Base-by-base conservation (phyloP, 148 eudicot species). In the Cornus controversa region DNA sequence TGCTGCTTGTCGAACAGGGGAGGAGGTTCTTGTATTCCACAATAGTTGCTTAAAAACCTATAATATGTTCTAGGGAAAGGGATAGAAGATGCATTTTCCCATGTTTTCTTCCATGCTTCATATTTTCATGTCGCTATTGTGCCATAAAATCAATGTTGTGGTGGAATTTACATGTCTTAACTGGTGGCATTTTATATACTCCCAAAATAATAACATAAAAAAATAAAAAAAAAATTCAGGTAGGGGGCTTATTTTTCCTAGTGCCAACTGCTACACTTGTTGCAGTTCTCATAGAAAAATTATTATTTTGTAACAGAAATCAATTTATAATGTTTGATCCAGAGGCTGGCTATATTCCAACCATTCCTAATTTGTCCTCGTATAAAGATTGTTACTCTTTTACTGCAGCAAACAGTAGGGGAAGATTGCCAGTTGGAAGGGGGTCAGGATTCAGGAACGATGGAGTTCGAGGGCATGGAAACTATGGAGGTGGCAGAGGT, bases 401-500 rank as follows among this genome's bases (percentile, higher is more conserved):
- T 13, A 45, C 25, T 81, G 82, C 85, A 89, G 92, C 81, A 58
- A 83, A 73, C 74, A 83, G 31, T 53, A 87, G 93, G 45, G 96
- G 96, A 65, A 85, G 98, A 63, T 89, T 80, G 67, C 81, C 82
- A 23, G 63, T 80, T 57, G 91, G 89, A 71, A 90, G 95, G 80
- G 91, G 92, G 15, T 80, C 85, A 45, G 91, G 92, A 50, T 93
- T 86, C 86, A 88, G 92, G 75, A 86, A 84, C 20, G 99, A 96
- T 34, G 97, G 96, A 37, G 79, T 75, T 42, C 85, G 92, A 83
- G 94, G 90, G 42, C 91, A 89, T 37, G 96, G 92, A 54, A 82
- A 77, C 80, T 91, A 84, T 79, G 92, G 90, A 66, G 84, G 86
- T 68, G 88, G 90, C 28, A 84, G 97, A 84, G 91, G 91, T 29